A percentile compares a stretch with the other conserved stretches of the same genome.
Conservation (phyloP, 108 stramenopile genomes). For the Cafeteria roenbergensis region DNA sequence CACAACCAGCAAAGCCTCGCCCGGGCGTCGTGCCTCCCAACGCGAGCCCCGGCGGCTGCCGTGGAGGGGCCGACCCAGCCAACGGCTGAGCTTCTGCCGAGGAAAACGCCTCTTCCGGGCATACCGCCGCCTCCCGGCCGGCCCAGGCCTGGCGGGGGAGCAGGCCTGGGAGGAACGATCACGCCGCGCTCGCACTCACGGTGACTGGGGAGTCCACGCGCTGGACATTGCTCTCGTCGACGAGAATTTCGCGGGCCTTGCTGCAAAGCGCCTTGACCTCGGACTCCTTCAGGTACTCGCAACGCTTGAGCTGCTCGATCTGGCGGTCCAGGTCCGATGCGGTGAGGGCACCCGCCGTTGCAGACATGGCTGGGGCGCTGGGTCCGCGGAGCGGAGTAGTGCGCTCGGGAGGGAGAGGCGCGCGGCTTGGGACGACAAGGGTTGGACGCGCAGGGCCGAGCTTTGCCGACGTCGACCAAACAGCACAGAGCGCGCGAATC, state of each 20-base stretch:
- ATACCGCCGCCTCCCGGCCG: too few species aligned
- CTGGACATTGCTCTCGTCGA: constrained; percentile 97
- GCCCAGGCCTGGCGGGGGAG: too few species aligned
- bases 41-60: too few species aligned
- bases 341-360: not conserved
- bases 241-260: constrained; percentile 85
- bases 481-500: not conserved
- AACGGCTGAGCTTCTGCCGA: too few species aligned
- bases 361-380: not conserved
- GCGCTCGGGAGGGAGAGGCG: not conserved
- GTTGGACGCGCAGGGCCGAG: not conserved
- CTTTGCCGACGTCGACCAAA: not conserved
- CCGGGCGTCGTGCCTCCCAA: too few species aligned
- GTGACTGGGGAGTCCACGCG: constrained; percentile 96
- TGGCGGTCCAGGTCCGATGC: constrained; percentile 61
- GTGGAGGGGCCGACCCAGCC: too few species aligned
- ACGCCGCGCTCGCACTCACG: too few species aligned
- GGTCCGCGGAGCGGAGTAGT: not conserved
- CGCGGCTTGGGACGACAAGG: not conserved
- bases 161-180: too few species aligned
- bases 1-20: too few species aligned
- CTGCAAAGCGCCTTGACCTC: constrained; percentile 94
- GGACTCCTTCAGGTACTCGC: constrained; percentile 90
- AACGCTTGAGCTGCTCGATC: constrained; percentile 78
- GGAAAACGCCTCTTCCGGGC: too few species aligned